These are phyloP conservation scores for Globisporangium carolinianum DNA, from an alignment of 352 stramenopile species.

Conservation along the genomic window DNA sequence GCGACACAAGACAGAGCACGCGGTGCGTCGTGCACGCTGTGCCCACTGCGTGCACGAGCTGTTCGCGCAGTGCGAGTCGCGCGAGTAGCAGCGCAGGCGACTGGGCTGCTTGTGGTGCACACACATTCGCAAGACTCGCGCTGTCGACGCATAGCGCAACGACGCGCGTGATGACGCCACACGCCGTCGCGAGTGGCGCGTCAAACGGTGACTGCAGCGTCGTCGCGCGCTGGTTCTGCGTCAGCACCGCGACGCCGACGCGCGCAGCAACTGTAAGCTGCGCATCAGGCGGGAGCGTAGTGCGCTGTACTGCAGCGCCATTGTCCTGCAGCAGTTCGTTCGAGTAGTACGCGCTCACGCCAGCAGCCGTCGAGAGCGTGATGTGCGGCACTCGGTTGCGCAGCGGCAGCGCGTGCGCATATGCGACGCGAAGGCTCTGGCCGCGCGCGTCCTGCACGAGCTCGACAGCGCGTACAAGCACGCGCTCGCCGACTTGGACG, in stretches of 20 bases:
- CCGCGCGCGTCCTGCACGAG: constrained; percentile 36
- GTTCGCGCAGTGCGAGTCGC: constrained; percentile 18
- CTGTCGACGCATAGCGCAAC: constrained; percentile 27
- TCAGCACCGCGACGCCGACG: constrained; percentile 27
- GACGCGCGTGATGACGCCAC: constrained; percentile 8
- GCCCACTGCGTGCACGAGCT: constrained; percentile 22
- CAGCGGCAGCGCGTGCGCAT: constrained; percentile 25
- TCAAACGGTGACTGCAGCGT: constrained; percentile 28
- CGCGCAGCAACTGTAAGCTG: constrained; percentile 15
- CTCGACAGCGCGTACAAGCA: constrained; percentile 25
- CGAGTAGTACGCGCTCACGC: constrained; percentile 51
- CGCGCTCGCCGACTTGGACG: constrained; percentile 33
- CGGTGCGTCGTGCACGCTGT: constrained; percentile 14
- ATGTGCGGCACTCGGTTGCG: constrained; percentile 60
- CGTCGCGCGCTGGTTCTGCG: constrained; percentile 33
- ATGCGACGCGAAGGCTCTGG: constrained; percentile 42
- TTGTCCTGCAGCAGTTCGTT: constrained; percentile 43
- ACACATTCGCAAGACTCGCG: constrained; percentile 10
- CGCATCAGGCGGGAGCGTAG: constrained; percentile 9
- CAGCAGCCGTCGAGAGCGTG: constrained; percentile 41
- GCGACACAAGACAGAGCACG: constrained; percentile 18
- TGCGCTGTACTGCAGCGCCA: constrained; percentile 12
- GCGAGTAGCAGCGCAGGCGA: constrained; percentile 1
- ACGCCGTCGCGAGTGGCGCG: background rate
- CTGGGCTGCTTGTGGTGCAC: background rate